Evolutionary conservation across 805 yeast genomes (phyloP), one percentile per base, ranked within the genome.

Genomic region (Saccharomycopsis microspora): DNA sequence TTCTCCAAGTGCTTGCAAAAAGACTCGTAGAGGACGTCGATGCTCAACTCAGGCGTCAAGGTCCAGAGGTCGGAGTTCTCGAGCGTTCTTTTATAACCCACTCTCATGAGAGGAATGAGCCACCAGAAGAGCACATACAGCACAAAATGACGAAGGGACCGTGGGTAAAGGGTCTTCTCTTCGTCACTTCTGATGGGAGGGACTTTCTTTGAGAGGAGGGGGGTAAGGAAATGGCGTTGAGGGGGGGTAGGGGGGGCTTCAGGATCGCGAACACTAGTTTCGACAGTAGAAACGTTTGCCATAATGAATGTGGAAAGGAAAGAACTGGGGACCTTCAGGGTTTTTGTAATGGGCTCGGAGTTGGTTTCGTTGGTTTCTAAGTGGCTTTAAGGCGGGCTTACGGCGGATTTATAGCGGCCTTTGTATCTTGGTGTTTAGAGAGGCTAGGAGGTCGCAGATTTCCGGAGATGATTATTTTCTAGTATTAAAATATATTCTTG

Each of bases 81-180:
- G 41, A 84, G 63, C 0, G 88, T 82, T 57, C 93, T 69, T 60
- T 77, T 80, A 61, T 84, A 84, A 5, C 94, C 93, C 5, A 74
- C 72, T 10, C 62, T 64, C 68, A 85, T 62, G 39, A 84, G 56
- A 0, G 88, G 88, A 31, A 63, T 56, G 41, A 84, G 62, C 89
- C 90, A 85, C 76, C 80, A 71, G 59, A 82, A 78, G 56, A 78
- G 74, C 0, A 69, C 42, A 54, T 63, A 63, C 9, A 71, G 68
- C 7, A 78, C 46, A 10, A 66, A 45, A 44, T 71, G 71, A 27
- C 33, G 34, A 9, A 58, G 53, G 32, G 56, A 49, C 46, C 60
- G 64, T 0, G 83, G 83, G 56, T 65, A 77, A 4, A 55, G 57
- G 9, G 47, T 57, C 47, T 85, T 60, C 44, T 69, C 73, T 28